Base-by-base conservation (phyloP, 768 basidiomycete genomes). In the Pleurotus cornucopiae region DNA sequence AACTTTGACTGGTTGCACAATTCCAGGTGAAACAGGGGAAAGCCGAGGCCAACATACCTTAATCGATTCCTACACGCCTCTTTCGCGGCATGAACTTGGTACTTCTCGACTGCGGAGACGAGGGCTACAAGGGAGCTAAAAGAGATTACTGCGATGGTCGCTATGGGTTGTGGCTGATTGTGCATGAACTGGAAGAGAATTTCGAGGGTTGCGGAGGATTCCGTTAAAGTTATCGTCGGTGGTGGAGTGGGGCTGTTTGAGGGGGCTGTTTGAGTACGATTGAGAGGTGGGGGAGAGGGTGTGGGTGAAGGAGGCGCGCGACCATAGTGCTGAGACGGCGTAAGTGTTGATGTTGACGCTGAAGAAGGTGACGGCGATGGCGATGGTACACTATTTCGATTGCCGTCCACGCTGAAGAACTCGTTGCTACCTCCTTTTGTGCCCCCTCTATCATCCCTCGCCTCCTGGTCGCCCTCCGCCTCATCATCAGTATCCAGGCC, bases 51-150 rank as follows among this genome's bases (percentile, higher is more conserved):
- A 6, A 47, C 48, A 25, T 39, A 57, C 56, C 56, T 49, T 23
- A 57, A 2, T 1, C 49, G 14, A 13, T 26, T 21, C 45, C 20
- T 26, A 34, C 56, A 57, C 3, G 37, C 38, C 41, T 40, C 40
- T 13, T 25, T 41, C 30, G 56, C 56, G 2, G 56, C 38, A 30
- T 51, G 45, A 1, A 65, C 52, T 39, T 59, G 34, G 53, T 64
- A 64, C 40, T 64, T 64, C 54, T 62, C 61, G 38, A 54, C 63
- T 6, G 61, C 60, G n/a, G 60, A 57, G 11, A 61, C 48, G 1
- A 64, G 44, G 7, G 6, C 2, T 4, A 25, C n/a, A 0, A 64
- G 46, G 9, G 46, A 38, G 12, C 6, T 30, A 26, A 59, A 59
- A 6, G 54, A 43, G 11, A 61, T 4, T 1, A 18, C 6, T 1